Evolutionary conservation across 768 basidiomycete species (phyloP).

Genomic region (Fomitopsis pulvina): DNA sequence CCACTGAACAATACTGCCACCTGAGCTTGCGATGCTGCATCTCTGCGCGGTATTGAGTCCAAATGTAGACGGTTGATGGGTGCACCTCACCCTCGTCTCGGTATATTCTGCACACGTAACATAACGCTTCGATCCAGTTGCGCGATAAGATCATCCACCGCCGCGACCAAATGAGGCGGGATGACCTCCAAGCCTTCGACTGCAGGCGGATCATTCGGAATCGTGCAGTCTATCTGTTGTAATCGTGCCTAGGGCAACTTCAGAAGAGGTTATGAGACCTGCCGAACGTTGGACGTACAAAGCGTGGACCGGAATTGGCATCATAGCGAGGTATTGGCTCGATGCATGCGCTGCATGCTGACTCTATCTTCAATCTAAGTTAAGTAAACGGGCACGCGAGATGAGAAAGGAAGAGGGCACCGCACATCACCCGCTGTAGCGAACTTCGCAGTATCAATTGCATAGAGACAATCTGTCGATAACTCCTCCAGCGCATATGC

Average conservation of each 20-base stretch:
- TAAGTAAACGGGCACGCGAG: no score
- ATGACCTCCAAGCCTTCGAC: conserved; percentile 33
- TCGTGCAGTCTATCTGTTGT: conserved; percentile 36
- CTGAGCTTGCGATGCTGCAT: conserved; percentile 36
- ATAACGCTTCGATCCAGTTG: conserved; percentile 62
- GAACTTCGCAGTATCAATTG: conserved; percentile 37
- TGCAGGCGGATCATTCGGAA: conserved; percentile 37
- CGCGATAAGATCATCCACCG: conserved; percentile 45
- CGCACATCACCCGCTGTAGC: conserved; percentile 21
- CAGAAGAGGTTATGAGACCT: background rate
- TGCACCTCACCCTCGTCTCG: conserved; percentile 32
- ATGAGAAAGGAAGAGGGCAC: background rate
- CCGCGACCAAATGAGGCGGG: conserved; percentile 33
- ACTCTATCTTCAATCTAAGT: conserved; percentile 17
- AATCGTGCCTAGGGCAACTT: conserved; percentile 34
- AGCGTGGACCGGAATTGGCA: conserved; percentile 3
- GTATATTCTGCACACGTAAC: conserved; percentile 65
- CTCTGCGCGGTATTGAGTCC: conserved; percentile 9
- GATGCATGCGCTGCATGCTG: conserved; percentile 17
- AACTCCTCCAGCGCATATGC: conserved; percentile 56
- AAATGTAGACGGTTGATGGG: background rate
- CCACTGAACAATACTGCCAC: conserved; percentile 92
- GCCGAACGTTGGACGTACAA: background rate
- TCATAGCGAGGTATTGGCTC: conserved; percentile 17
- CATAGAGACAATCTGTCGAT: conserved; percentile 49